Evolutionary conservation across 1,284 basidiomycete genomes (phyloP).

Genomic region (Termitomyces sp.): DNA sequence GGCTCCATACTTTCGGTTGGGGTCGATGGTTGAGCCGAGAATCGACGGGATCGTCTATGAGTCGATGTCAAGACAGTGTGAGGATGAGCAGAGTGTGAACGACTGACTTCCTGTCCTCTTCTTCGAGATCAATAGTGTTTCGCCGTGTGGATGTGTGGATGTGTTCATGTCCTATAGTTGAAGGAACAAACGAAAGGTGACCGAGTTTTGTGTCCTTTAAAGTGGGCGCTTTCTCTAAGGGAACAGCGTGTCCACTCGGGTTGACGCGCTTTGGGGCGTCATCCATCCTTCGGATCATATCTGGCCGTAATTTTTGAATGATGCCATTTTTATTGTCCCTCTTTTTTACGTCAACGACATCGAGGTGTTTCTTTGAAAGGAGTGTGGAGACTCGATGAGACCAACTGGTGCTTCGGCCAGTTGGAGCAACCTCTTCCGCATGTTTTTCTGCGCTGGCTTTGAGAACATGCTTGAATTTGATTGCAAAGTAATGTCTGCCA

Average conservation of each 20-base stretch:
- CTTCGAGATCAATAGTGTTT: slow-evolving; percentile 5
- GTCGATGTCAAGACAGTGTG: not conserved
- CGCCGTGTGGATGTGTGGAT: not conserved
- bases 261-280: slow-evolving; percentile 78
- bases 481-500: slow-evolving; percentile 68
- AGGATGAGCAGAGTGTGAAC: not conserved
- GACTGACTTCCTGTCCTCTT: slow-evolving; percentile 4
- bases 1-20: slow-evolving; percentile 19
- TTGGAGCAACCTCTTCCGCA: slow-evolving; percentile 18
- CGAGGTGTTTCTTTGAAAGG: slow-evolving; percentile 24
- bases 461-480: slow-evolving; percentile 68
- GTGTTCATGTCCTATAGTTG: slow-evolving; percentile 8
- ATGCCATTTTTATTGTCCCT: slow-evolving; percentile 20
- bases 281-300: slow-evolving; percentile 86
- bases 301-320: slow-evolving; percentile 48
- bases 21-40: slow-evolving; percentile 34
- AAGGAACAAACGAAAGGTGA: slow-evolving; percentile 19
- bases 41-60: slow-evolving; percentile 24
- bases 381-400: slow-evolving; percentile 28
- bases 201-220: slow-evolving; percentile 10
- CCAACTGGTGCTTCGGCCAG: slow-evolving; percentile 22
- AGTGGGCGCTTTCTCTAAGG: slow-evolving; percentile 17
- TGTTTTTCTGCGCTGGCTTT: slow-evolving; percentile 39
- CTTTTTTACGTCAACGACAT: slow-evolving; percentile 12
- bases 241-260: slow-evolving; percentile 59